Base-by-base conservation (phyloP, 2,329 filamentous ascomycete species). In the Tympanopsis confertula region DNA sequence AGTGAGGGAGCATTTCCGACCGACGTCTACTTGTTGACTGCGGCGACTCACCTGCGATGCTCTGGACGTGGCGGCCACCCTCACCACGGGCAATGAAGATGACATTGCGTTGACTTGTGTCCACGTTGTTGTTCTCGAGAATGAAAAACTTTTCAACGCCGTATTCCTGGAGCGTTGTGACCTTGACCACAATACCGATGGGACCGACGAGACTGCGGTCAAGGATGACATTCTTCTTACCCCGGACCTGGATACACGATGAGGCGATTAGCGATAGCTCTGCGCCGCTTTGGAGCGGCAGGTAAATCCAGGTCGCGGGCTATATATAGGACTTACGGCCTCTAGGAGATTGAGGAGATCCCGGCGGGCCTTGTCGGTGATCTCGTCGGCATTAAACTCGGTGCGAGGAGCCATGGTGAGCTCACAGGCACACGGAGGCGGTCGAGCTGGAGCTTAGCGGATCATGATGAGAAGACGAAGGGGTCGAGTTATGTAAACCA, bases 121-220 rank as follows among this genome's bases (percentile, higher is more conserved):
- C 89, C 58, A 87, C 81, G 61, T 98, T 96, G 53, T 82, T 77
- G 61, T 95, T 96, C 60, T 98, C 91, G 35, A 98, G 69, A 53
- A 95, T 82, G 67, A 96, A 98, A 47, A 95, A 86, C 59, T 94
- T 94, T 60, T 96, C 88, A 48, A 98, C 88, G 20, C 93, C 93
- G 64, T 96, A 95, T 53, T 98, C 91, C 55, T 96, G 86, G 13
- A 95, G 72, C 7, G 85, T 89, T 17, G 89, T 89, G 53, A 95
- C 94, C 58, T 95, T 95, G 63, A 94, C 86, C 47, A 98, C 82
- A 42, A 89, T 72, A 42, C 88, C 86, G 48, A 98, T 74, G 20
- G 88, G 86, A 18, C 89, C 91, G 47, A 89, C 87, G 49, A 98
- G 71, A 50, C 80, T 81, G 59, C 83, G 85, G 58, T 96, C 89